Base-by-base conservation (phyloP, 2,329 filamentous ascomycete genomes). In the Fusarium sp. region DNA sequence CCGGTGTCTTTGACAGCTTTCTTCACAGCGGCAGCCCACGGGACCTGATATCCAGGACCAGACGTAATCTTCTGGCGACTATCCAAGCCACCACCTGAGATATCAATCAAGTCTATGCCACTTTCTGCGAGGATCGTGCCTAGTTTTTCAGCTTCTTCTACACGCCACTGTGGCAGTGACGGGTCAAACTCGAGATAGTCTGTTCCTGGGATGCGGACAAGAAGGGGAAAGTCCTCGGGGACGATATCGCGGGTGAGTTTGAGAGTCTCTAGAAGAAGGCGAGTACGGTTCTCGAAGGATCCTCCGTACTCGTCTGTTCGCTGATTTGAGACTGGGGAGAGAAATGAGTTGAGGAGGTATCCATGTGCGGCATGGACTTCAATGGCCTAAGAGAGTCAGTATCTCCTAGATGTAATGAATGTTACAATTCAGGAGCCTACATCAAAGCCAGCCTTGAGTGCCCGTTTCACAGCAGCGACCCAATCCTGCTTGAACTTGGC, bases 51-150 rank as follows among this genome's bases (percentile, higher is more conserved):
- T 0, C 84, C 90, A 0, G 89, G 88, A 0, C 85, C 86, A 3
- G 79, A 70, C n/a, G 84, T 81, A 61, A 91, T 85, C 66, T 88
- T 86, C 73, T 89, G 87, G 43, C 79, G 77, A 5, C 84, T 81
- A 73, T 93, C 87, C 43, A 86, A 84, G 10, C 91, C 92, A 8
- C 88, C 91, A 2, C 86, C 86, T 10, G 87, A 90, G 23, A 94
- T 84, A 73, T 95, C 92, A 9, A 94, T 80, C 13, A 94, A 80
- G 76, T 95, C 92, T 8, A 94, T 85, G 4, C 92, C 92, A 21
- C 79, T 82, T 3, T 85, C 85, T 0, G 88, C 89, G 1, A 94
- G 82, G 1, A 88, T 80, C 55, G 83, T 79, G 3, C 91, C 90
- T 4, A 94, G 85, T 43, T 81, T 81, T 20, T 87, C 83, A 0